Percentiles rank a stretch among this genome's conserved stretches.
phyloP scores from a whole-genome alignment of 2,329 filamentous ascomycete genomes.

The Pseudogymnoascus sp. region DNA sequence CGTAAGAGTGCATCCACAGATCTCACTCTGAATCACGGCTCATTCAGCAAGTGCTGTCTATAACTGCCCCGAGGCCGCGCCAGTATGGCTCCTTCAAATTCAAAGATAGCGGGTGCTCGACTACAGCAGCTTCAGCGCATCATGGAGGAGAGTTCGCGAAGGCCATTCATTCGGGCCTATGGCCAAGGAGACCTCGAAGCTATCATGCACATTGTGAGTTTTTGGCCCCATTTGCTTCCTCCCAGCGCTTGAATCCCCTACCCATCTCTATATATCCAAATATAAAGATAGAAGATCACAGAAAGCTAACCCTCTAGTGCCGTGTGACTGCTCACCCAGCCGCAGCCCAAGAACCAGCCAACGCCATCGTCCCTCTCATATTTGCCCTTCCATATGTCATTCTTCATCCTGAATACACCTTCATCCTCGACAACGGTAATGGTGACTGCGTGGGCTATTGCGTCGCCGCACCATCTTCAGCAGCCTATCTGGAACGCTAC shows the following conservation, averaged over 20 bases:
- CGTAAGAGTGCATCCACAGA: neutral
- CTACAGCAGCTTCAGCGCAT: constrained; percentile 1
- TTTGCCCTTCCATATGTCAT: constrained; percentile 8
- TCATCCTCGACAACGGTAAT: constrained; percentile 1
- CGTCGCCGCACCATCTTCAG: neutral
- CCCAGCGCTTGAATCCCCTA: neutral
- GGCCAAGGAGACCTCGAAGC: neutral
- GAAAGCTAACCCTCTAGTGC: neutral
- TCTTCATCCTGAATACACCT: constrained; percentile 1
- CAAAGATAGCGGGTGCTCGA: constrained; percentile 2
- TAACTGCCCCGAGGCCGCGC: constrained; percentile 9
- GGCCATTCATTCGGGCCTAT: constrained; percentile 6
- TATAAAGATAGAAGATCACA: neutral
- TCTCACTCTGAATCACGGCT: constrained; percentile 5
- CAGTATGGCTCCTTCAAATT: constrained; percentile 7
- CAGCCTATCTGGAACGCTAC: neutral
- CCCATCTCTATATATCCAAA: neutral
- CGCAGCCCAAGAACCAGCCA: constrained; percentile 1
- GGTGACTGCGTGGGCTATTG: neutral
- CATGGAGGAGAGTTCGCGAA: constrained; percentile 1
- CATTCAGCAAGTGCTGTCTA: constrained; percentile 2
- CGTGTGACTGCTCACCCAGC: constrained; percentile 4
- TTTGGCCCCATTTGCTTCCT: neutral
- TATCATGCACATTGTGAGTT: constrained; percentile 8
- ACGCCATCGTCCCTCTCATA: constrained; percentile 10